Conservation (phyloP, 2,329 filamentous ascomycete species). For the Epichloe scottii region DNA sequence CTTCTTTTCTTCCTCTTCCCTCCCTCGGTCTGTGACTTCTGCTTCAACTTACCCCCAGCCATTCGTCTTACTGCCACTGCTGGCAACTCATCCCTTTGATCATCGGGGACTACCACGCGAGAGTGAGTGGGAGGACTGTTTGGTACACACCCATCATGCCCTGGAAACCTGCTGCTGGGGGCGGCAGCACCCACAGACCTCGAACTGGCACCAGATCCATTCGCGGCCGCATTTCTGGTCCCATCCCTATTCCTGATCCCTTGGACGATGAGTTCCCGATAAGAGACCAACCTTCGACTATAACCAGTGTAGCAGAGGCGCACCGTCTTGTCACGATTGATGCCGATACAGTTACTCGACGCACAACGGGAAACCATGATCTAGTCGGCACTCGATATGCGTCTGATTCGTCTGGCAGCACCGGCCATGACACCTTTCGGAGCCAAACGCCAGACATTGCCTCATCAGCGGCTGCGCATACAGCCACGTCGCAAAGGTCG, state of each 20-base stretch:
- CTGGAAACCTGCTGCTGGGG: conserved; percentile 32
- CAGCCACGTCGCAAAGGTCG: neutral
- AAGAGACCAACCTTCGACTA: conserved; percentile 26
- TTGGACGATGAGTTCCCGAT: conserved; percentile 43
- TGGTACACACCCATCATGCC: conserved; percentile 14
- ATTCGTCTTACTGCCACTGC: neutral
- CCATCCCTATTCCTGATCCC: conserved; percentile 40
- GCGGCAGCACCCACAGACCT: conserved; percentile 14
- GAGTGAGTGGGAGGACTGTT: too few relatives aligned
- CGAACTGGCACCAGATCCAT: conserved; percentile 31
- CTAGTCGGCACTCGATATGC: neutral
- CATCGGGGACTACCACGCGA: neutral
- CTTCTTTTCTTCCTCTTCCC: neutral
- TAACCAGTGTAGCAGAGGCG: conserved; percentile 14
- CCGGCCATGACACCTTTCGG: neutral
- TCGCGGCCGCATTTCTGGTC: conserved; percentile 47
- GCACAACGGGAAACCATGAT: neutral
- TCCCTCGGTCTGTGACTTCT: too few relatives aligned
- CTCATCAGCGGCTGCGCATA: neutral
- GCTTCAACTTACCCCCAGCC: too few relatives aligned
- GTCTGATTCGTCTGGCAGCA: neutral
- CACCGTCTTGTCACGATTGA: neutral
- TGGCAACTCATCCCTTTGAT: neutral
- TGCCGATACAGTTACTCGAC: neutral
- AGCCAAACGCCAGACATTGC: neutral